A percentile compares a stretch with the other conserved stretches of the same genome.
Evolutionary conservation across 352 stramenopile species (phyloP).

Genomic region (Globisporangium solare): DNA sequence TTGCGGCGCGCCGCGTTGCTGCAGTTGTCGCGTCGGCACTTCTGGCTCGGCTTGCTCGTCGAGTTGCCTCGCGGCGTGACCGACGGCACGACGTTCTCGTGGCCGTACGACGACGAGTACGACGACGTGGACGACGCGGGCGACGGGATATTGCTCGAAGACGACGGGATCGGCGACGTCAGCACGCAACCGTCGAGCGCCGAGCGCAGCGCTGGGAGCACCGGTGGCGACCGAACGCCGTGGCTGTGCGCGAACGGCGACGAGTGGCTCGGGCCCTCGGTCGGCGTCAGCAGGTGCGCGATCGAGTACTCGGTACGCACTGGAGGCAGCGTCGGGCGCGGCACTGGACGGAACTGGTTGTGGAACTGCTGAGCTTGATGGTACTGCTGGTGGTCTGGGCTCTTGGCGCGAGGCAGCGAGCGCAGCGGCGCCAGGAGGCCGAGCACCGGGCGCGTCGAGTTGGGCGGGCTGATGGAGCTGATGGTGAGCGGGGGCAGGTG

Average conservation of each 20-base stretch:
- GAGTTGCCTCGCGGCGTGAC: no score
- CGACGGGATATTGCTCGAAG: slow-evolving; percentile 5
- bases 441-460: slow-evolving; percentile 30
- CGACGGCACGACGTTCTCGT: not conserved
- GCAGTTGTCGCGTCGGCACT: slow-evolving; percentile 68
- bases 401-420: slow-evolving; percentile 44
- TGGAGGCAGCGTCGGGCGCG: slow-evolving; percentile 5
- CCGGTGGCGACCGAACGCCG: not conserved
- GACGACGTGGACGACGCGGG: slow-evolving; percentile 13
- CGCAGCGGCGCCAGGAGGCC: slow-evolving; percentile 31
- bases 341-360: slow-evolving; percentile 9
- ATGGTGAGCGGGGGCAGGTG: slow-evolving; percentile 28
- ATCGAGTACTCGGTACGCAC: slow-evolving; percentile 16
- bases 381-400: slow-evolving; percentile 52
- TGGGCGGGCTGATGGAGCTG: slow-evolving; percentile 42
- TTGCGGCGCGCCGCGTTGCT: slow-evolving; percentile 68
- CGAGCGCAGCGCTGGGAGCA: slow-evolving; percentile 9
- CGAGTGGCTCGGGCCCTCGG: slow-evolving; percentile 6
- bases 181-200: not conserved
- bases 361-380: slow-evolving; percentile 12
- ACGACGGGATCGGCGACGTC: slow-evolving; percentile 3
- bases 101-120: slow-evolving; percentile 11
- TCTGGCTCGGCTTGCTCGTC: slow-evolving; percentile 11
- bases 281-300: slow-evolving; percentile 8
- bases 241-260: not conserved